phyloP scores from a whole-genome alignment of 805 yeast genomes.

The Myxozyma vanderwaltii region DNA sequence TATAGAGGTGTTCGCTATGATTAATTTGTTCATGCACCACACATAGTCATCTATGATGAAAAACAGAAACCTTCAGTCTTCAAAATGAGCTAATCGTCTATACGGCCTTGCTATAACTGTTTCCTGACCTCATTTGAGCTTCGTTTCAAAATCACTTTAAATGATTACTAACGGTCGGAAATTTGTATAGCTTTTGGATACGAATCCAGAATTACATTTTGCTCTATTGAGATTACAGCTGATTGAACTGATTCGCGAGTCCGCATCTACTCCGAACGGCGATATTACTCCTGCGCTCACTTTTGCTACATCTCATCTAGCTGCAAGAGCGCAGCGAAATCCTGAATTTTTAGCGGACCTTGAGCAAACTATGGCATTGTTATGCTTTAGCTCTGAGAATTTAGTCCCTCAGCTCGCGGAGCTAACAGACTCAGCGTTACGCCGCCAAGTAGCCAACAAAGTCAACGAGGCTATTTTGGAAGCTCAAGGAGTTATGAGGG shows the following conservation, averaged over 20 bases:
- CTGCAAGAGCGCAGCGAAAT: slow-evolving; percentile 59
- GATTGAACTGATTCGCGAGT: slow-evolving; percentile 75
- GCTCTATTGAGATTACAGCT: slow-evolving; percentile 69
- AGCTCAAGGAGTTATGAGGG: slow-evolving; percentile 43
- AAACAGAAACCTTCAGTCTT: slow-evolving; percentile 38
- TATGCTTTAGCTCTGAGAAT: slow-evolving; percentile 51
- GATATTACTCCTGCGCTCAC: slow-evolving; percentile 37
- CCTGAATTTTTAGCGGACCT: slow-evolving; percentile 64
- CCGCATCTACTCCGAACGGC: slow-evolving; percentile 36
- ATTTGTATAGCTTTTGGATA: slow-evolving; percentile 52
- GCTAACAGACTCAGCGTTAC: slow-evolving; percentile 59
- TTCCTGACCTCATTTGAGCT: not conserved
- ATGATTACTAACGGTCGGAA: not conserved
- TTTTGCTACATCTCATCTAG: slow-evolving; percentile 49
- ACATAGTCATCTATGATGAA: slow-evolving; percentile 35
- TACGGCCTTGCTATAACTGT: not conserved
- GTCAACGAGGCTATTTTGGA: slow-evolving; percentile 68
- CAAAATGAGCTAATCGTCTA: slow-evolving; percentile 33
- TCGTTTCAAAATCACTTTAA: not conserved
- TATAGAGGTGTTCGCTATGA: slow-evolving; percentile 22
- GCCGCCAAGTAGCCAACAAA: slow-evolving; percentile 65
- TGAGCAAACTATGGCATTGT: slow-evolving; percentile 80
- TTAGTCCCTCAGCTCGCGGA: slow-evolving; percentile 50
- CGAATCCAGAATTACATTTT: slow-evolving; percentile 67
- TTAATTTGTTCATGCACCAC: slow-evolving; percentile 39